phyloP scores from a whole-genome alignment of 805 yeast genomes.

The Debaryomyces hansenii region DNA sequence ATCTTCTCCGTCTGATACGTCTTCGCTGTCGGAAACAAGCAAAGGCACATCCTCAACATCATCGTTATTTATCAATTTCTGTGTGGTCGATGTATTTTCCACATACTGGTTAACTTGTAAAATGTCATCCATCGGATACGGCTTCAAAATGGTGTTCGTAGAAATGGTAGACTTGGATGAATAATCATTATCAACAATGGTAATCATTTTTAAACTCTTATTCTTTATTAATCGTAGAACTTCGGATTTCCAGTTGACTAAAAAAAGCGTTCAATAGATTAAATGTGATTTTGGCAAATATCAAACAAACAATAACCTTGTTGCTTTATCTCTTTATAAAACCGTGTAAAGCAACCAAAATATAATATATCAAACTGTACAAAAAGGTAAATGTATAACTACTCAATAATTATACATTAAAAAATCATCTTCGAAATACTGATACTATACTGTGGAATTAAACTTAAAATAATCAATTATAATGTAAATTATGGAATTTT shows the following conservation, averaged over 20 bases:
- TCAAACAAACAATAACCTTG: not conserved
- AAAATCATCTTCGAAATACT: slow-evolving; percentile 1
- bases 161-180: slow-evolving; percentile 4
- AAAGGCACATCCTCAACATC: slow-evolving; percentile 26
- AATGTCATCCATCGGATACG: slow-evolving; percentile 15
- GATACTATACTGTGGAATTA: not conserved
- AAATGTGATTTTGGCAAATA: not conserved
- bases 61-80: not conserved
- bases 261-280: not conserved
- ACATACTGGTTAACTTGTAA: slow-evolving; percentile 11
- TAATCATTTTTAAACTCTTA: slow-evolving; percentile 9
- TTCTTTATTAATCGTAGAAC: slow-evolving; percentile 8
- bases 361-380: not conserved
- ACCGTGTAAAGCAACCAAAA: not conserved
- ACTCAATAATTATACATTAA: not conserved
- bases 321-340: not conserved
- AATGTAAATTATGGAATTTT: not conserved
- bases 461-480: not conserved
- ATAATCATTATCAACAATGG: slow-evolving; percentile 11
- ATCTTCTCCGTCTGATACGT: slow-evolving; percentile 26
- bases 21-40: slow-evolving; percentile 33
- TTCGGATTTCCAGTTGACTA: slow-evolving; percentile 8
- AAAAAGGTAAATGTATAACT: not conserved
- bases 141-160: slow-evolving; percentile 4
- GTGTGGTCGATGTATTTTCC: not conserved